Evolutionary conservation across 441 rosid species (phyloP), one percentile per base, ranked within the genome.

Genomic region (Brassica hybrid): DNA sequence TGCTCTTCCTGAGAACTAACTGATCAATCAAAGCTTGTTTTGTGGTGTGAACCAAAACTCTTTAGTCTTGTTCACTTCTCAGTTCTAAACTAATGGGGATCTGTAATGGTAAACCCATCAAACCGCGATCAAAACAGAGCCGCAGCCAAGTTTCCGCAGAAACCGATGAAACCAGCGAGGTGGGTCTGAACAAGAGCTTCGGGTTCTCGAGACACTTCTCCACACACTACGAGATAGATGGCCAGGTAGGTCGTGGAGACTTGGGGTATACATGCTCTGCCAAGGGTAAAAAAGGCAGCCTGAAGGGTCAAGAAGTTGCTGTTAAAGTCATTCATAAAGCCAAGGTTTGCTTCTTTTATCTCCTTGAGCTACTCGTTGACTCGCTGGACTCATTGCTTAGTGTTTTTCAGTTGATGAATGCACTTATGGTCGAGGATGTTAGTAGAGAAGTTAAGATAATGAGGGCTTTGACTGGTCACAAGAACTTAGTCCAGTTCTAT

Each of bases 351-450:
- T 8, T 34, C 54, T 63, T n/a, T 56, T 52, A 30, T 27, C 48
- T 54, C 3, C 17, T 50, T n/a, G 16, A 50, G 13, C 52, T 12
- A 34, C 9, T 34, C 41, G 41, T 34, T 34, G 34, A 41, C 48
- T 41, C 13, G 48, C 4, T 45, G 52, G 41, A 12, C 59, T 71
- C 27, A 3, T 59, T 71, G 25, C 19, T 62, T 72, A 21, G 38
- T 38, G 38, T 36, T 58, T 10, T 72, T 70, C 88, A 90, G 97
- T 88, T 92, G 97, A 92, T 89, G 1, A 92, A 93, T 4, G 87
- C 90, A 13, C 88, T 90, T 80, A 89, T 94, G n/a, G 85, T 92
- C 11, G 97, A 92, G 84, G 95, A 92, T 77, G 95, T 92, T n/a
- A 86, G 97, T 66, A 85, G 95, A 74, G 97, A 92, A 81, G 97